phyloP scores from a whole-genome alignment of 768 basidiomycete species.

The Lenzites betulinus region DNA sequence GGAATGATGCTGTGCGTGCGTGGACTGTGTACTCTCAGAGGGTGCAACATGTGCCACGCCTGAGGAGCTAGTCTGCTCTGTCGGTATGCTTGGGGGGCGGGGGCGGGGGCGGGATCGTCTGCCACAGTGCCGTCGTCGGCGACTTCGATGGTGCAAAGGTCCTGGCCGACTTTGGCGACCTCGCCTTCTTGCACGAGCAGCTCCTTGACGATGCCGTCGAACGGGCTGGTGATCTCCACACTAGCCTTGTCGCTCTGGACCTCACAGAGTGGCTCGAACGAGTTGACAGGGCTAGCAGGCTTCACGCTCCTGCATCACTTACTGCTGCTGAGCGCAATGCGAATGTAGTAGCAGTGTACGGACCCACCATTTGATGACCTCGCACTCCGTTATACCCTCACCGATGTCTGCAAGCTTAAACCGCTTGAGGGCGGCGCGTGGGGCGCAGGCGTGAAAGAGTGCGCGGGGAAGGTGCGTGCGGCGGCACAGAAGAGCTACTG shows the following conservation, averaged over 20 bases:
- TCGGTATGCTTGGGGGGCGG: neutral
- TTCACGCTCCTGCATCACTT: constrained; percentile 59
- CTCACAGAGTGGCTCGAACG: constrained; percentile 78
- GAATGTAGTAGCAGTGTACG: neutral
- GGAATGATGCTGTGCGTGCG: neutral
- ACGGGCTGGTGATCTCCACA: constrained; percentile 89
- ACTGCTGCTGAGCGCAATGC: neutral
- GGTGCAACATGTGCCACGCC: neutral
- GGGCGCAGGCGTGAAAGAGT: constrained; percentile 40
- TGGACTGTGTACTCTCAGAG: neutral
- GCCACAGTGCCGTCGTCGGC: constrained; percentile 52
- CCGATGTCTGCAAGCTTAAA: constrained; percentile 88
- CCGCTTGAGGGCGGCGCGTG: constrained; percentile 44
- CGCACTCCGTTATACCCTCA: constrained; percentile 90
- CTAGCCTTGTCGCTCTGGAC: constrained; percentile 91
- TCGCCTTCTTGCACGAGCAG: constrained; percentile 79
- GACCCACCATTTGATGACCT: constrained; percentile 75
- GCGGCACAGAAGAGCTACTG: neutral
- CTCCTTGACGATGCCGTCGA: constrained; percentile 71
- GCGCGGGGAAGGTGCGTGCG: constrained; percentile 11
- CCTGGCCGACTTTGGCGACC: constrained; percentile 79
- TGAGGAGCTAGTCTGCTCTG: constrained; percentile 1
- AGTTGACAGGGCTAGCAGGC: constrained; percentile 49
- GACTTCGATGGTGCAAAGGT: constrained; percentile 80
- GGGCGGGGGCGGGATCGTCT: neutral